Percentiles rank a stretch among this genome's conserved stretches.
Conservation (phyloP, 164 flowering plant species). For the Berberis vulgaris region DNA sequence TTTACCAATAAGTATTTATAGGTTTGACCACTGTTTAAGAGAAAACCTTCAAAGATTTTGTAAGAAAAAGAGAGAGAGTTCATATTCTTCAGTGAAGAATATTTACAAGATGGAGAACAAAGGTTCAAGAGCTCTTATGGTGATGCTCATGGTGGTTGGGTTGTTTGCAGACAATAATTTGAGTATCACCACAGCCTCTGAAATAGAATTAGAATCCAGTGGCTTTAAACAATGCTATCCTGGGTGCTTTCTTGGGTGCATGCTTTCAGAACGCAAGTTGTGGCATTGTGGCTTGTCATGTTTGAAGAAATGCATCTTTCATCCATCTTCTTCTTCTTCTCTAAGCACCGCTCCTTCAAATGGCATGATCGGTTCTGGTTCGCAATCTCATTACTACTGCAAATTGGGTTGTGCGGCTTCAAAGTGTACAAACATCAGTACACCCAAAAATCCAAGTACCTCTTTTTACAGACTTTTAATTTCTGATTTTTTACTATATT, state of each 20-base stretch:
- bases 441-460: conserved; percentile 28
- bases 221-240: conserved; percentile 23
- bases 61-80: no score
- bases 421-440: conserved; percentile 32
- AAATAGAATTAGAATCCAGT: not conserved
- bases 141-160: not conserved
- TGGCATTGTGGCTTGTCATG: no score
- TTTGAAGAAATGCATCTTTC: not conserved
- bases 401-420: conserved; percentile 36
- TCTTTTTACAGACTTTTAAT: not conserved
- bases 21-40: no score
- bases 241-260: conserved; percentile 14
- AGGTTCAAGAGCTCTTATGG: not conserved
- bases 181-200: not conserved
- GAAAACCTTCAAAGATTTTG: no score
- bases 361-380: not conserved
- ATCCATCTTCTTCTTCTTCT: not conserved
- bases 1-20: no score
- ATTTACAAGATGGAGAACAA: not conserved
- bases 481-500: not conserved
- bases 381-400: conserved; percentile 20
- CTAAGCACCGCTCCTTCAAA: not conserved
- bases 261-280: no score
- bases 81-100: no score
- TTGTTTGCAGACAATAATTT: not conserved